Evolutionary conservation across 2,329 filamentous ascomycete species (phyloP).

Genomic region (Fusarium sp.): DNA sequence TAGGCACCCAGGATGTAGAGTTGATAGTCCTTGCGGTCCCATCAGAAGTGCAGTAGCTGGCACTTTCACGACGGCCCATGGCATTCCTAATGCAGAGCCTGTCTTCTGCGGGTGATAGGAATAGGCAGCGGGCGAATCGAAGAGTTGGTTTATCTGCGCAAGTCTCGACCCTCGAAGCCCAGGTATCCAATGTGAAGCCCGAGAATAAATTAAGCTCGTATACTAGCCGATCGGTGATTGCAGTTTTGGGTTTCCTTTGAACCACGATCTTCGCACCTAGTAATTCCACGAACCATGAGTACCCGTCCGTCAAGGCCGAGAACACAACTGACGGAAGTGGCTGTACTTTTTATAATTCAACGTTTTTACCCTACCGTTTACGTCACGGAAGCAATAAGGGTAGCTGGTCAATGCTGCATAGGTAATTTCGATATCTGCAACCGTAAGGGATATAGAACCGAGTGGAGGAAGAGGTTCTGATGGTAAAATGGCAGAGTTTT

Average conservation of each 20-base stretch:
- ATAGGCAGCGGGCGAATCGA: slow-evolving; percentile 7
- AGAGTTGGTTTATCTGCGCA: slow-evolving; percentile 7
- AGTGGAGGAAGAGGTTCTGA: no score
- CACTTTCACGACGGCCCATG: slow-evolving; percentile 36
- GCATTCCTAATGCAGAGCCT: slow-evolving; percentile 43
- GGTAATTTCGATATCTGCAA: slow-evolving; percentile 44
- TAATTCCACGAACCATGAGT: slow-evolving; percentile 12
- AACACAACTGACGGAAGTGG: slow-evolving; percentile 52
- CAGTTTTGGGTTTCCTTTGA: slow-evolving; percentile 25
- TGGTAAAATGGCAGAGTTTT: slow-evolving; percentile 60
- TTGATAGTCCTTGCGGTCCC: slow-evolving; percentile 7
- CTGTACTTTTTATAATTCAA: neutral
- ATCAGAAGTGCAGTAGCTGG: slow-evolving; percentile 28
- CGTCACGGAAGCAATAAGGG: neutral
- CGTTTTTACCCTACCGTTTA: neutral
- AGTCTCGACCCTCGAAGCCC: slow-evolving; percentile 22
- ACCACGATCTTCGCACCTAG: slow-evolving; percentile 11
- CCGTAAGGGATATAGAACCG: no score
- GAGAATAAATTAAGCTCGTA: slow-evolving; percentile 14
- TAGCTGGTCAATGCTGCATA: neutral
- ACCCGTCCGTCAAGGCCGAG: slow-evolving; percentile 6
- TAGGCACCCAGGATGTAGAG: slow-evolving; percentile 22
- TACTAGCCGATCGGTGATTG: slow-evolving; percentile 30
- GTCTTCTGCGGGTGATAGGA: slow-evolving; percentile 36
- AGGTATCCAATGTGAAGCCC: no score